Base-by-base conservation (phyloP, 768 basidiomycete species). In the Boletus rubropictus region DNA sequence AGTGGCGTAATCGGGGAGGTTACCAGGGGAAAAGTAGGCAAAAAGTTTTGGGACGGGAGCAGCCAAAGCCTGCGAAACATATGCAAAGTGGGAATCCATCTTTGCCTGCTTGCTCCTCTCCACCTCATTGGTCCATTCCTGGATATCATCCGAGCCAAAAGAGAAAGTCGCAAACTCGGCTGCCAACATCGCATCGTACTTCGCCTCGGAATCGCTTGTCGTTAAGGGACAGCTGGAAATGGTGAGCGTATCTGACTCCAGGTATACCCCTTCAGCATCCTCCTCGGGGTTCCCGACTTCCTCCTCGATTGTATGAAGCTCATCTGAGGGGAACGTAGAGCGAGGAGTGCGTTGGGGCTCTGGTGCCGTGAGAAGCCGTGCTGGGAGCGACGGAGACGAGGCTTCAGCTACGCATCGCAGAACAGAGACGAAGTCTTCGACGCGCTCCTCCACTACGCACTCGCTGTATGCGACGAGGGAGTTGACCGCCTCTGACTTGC, bases 61-160 rank as follows among this genome's bases (percentile, higher is more conserved):
- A 17, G 39, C 44, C 41, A 56, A 32, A 11, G 48, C 54, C 31
- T 44, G 21, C 22, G 38, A 42, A 18, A 40, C 46, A 17, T 44
- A 57, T 18, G 42, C 22, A 49, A 57, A 57, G 39, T 56, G 38
- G 11, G 42, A 39, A 24, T 56, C 50, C 44, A 49, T 52, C 48
- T 25, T 39, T 5, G 38, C 44, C 27, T 57, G 48, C 18, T 46
- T 47, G 39, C 36, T 28, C 25, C 6, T 47, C 42, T 56, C 55
- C 29, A 53, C 32, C 18, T 56, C 45, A 15, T 53, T 51, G 6
- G 45, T 39, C 54, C 54, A 56, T 18, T 53, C 55, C 9, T 49
- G 39, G n/a, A 53, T 20, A 27, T 47, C 42, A n/a, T 40, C 29
- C 36, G 50, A 52, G 33, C 46, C 25, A 28, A 56, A 37, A 5